Evolutionary conservation across 768 basidiomycete genomes (phyloP), one percentile per base, ranked within the genome.

Genomic region (Pleurotus salmoneostramineus): DNA sequence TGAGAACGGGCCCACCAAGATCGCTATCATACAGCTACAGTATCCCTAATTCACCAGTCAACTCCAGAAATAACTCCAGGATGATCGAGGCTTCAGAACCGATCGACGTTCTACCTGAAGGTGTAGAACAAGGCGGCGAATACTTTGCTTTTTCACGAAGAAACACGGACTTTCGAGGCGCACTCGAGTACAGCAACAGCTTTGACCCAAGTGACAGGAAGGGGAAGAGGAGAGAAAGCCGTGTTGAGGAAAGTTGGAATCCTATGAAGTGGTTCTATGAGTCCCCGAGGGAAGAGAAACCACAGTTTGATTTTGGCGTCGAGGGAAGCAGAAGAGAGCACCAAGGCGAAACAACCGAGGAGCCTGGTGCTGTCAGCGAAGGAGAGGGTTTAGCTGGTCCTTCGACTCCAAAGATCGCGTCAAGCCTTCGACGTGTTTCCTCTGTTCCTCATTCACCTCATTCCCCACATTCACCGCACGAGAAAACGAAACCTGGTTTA

Each of bases 1-100:
- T 74, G 50, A 77, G 89, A 52, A 90, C 88, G 3, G 89, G 89
- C 10, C 87, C 88, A 34, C 89, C 89, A 3, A 79, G 89, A 42
- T 88, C 89, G 0, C 73, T 90, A 31, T 88, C 87, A 2, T 87
- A 83, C 65, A 79, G 80, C 32, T 85, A 86, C 63, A 77, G 83
- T 6, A 70, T 79, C 34, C 74, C 83, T 1, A 70, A 67, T 15
- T 79, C 84, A 0, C 71, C 77, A 31, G 65, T 65, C 44, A 57
- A 64, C 45, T 60, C 71, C 2, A 65, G 64, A 7, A 58, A 65
- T 31, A 66, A 67, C 37, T 65, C 64, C 52, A 68, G 64, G 14
- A 55, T 55, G 52, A n/a, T 51, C 50, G 31, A 51, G 27, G 67
- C 61, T 46, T 63, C 72, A 45, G 68, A 66, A 32, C 66, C 62